phyloP scores from a whole-genome alignment of 1,139 yeast genomes.

The Pichia sp. region DNA sequence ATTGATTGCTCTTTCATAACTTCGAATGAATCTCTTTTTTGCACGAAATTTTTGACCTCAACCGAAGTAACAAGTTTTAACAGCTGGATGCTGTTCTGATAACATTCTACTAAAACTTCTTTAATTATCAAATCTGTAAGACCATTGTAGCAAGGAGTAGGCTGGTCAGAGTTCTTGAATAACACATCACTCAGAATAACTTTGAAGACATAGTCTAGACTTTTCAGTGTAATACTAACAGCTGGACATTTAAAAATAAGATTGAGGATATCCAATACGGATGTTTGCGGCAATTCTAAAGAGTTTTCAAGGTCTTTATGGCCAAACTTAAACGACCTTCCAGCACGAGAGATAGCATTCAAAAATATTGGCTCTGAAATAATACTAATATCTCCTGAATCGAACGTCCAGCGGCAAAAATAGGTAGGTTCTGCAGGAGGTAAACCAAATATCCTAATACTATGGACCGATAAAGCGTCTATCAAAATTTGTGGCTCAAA shows the following conservation, averaged over 20 bases:
- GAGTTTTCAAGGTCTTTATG: slow-evolving; percentile 74
- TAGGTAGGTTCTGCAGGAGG: slow-evolving; percentile 89
- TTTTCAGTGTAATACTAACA: slow-evolving; percentile 32
- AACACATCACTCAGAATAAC: slow-evolving; percentile 35
- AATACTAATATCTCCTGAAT: slow-evolving; percentile 53
- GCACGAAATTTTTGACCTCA: slow-evolving; percentile 54
- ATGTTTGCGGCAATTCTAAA: slow-evolving; percentile 51
- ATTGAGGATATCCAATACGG: slow-evolving; percentile 65
- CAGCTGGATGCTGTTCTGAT: slow-evolving; percentile 23
- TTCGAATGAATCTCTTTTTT: slow-evolving; percentile 45
- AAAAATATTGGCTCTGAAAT: slow-evolving; percentile 50
- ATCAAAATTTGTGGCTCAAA: slow-evolving; percentile 45
- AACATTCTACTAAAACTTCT: slow-evolving; percentile 36
- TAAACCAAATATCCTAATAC: slow-evolving; percentile 87
- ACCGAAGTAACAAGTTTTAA: slow-evolving; percentile 48
- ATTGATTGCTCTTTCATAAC: slow-evolving; percentile 54
- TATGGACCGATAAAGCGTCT: slow-evolving; percentile 67
- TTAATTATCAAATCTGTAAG: slow-evolving; percentile 52
- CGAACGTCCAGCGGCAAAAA: slow-evolving; percentile 85
- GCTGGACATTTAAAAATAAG: slow-evolving; percentile 45
- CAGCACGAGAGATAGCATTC: slow-evolving; percentile 41
- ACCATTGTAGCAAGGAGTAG: slow-evolving; percentile 61
- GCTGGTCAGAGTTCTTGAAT: slow-evolving; percentile 60
- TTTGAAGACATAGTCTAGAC: slow-evolving; percentile 17
- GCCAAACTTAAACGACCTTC: slow-evolving; percentile 53